Evolutionary conservation across 2,329 filamentous ascomycete species (phyloP), one percentile per base, ranked within the genome.

Genomic region (Clarireedia sp.): DNA sequence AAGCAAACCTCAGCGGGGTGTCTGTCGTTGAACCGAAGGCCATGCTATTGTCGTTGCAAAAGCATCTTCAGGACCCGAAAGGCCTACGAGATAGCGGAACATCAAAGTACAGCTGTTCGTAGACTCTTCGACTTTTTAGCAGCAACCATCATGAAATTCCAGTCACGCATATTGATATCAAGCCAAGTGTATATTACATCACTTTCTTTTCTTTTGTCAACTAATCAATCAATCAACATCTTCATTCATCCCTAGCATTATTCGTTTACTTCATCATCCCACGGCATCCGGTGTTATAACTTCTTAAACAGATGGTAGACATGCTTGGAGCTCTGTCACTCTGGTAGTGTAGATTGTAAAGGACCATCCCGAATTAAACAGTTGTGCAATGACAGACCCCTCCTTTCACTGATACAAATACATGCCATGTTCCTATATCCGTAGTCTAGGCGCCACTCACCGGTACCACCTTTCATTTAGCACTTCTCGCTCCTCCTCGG

Each of bases 401-500:
- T 33, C 29, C 6, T 33, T 12, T 33, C 29, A 33, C 29, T 33
- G 17, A 48, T 54, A 54, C 16, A 54, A 48, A 48, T 54, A 48
- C 51, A 48, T 40, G 26, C 47, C 24, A 29, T 48, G 19, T 33
- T 33, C 41, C 21, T 16, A 36, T 24, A 24, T 26, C 19, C 50
- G 7, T 47, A 23, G 5, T 29, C 36, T 48, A 24, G 33, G 43
- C n/a, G 10, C 33, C n/a, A 41, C 47, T 17, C 38, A 48, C 29
- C 48, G 33, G 44, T 54, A 54, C 40, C 51, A 41, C 43, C 37
- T n/a, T 33, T 33, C 29, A 3, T 33, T 12, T 33, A 12, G 10
- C 29, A 33, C 17, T n/a, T n/a, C 38, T 41, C 17, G 6, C 38
- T 41, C 38, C 38, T 41, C 17, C 38, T 41, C 38, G 38, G 17